Conservation (phyloP, 2,329 filamentous ascomycete species). For the Diaporthe vexans region DNA sequence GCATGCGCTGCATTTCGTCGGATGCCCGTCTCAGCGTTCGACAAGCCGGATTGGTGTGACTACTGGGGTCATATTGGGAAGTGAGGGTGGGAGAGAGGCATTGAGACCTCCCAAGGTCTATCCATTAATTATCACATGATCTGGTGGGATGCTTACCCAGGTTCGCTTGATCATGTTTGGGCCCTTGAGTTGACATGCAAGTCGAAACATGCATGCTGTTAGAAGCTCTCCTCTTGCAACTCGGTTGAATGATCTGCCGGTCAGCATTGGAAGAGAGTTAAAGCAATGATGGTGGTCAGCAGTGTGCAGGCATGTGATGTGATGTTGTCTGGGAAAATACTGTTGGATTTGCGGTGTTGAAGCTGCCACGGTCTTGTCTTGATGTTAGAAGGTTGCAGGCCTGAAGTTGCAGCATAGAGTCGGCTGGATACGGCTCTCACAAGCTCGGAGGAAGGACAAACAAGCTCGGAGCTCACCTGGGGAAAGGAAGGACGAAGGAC, state of each 20-base stretch:
- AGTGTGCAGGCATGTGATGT: too few relatives aligned
- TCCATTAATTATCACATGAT: too few relatives aligned
- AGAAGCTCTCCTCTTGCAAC: background rate
- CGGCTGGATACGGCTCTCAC: slow-evolving; percentile 18
- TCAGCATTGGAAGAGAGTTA: background rate
- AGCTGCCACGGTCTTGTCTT: too few relatives aligned
- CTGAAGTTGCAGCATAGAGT: background rate
- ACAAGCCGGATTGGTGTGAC: background rate
- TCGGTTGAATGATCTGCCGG: background rate
- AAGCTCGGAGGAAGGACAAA: slow-evolving; percentile 2
- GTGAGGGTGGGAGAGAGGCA: background rate
- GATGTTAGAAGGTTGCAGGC: too few relatives aligned
- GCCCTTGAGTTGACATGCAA: too few relatives aligned
- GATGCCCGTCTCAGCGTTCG: background rate
- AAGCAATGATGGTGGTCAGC: background rate
- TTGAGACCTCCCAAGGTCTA: too few relatives aligned
- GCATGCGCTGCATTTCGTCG: background rate
- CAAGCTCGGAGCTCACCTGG: background rate
- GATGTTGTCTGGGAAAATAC: too few relatives aligned
- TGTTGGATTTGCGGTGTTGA: background rate
- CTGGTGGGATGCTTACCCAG: too few relatives aligned
- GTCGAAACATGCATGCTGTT: too few relatives aligned
- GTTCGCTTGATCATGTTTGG: too few relatives aligned
- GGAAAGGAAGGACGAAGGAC: background rate
- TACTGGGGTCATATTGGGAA: slow-evolving; percentile 4